Percentiles rank a stretch among this genome's conserved stretches.
phyloP scores from a whole-genome alignment of 495 filamentous ascomycete genomes.

The Penicillium desertorum region DNA sequence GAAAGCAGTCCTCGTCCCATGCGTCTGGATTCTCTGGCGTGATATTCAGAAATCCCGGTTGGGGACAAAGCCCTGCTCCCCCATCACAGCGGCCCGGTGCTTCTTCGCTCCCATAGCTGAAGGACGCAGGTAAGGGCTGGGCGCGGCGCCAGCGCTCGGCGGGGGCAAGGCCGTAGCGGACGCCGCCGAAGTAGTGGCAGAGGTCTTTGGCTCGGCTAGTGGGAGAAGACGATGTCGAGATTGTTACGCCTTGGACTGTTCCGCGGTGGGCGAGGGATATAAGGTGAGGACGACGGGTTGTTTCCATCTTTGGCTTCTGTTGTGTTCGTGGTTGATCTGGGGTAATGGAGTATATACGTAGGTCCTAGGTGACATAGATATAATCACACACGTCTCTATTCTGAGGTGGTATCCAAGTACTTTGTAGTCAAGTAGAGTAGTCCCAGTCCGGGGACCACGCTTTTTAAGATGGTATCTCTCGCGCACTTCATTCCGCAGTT shows the following conservation, averaged over 20 bases:
- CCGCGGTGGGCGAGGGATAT: conserved; percentile 37
- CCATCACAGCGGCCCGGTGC: conserved; percentile 31
- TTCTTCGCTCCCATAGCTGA: conserved; percentile 38
- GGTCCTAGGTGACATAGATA: not conserved
- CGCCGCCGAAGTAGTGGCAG: conserved; percentile 46
- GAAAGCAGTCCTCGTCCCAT: conserved; percentile 46
- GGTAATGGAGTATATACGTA: not conserved
- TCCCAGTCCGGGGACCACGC: not conserved
- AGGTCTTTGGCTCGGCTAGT: conserved; percentile 18
- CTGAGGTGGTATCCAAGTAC: not conserved
- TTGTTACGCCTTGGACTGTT: conserved; percentile 38
- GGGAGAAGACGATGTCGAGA: conserved; percentile 18
- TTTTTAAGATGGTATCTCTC: not conserved
- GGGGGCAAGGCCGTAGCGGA: conserved; percentile 45
- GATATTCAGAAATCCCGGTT: conserved; percentile 32
- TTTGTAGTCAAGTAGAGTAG: not conserved
- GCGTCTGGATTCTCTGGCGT: conserved; percentile 20
- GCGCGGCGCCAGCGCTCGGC: conserved; percentile 41
- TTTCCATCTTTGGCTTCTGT: conserved; percentile 28
- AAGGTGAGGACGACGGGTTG: conserved; percentile 25
- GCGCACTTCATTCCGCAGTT: conserved; percentile 15
- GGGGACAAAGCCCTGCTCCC: conserved; percentile 38
- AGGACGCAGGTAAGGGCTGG: conserved; percentile 29
- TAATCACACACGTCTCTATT: not conserved
- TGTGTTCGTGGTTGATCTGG: not conserved